Evolutionary conservation across 495 filamentous ascomycete genomes (phyloP).

Genomic region (Penicillium psychrofluorescens): DNA sequence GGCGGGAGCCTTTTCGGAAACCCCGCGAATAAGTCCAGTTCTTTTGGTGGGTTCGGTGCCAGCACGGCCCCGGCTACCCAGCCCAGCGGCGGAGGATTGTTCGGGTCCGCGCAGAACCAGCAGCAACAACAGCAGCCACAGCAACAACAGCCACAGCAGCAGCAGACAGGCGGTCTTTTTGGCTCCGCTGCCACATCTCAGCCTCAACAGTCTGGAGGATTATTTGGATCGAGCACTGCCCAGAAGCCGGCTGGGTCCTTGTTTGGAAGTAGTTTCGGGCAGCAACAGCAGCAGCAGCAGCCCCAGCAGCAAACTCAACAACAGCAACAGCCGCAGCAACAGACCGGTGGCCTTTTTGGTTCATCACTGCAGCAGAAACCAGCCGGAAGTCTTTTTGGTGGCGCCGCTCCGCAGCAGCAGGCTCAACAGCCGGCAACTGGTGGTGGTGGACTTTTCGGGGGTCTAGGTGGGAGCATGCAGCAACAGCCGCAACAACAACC

Average conservation of each 20-base stretch:
- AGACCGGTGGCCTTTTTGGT: slow-evolving; percentile 23
- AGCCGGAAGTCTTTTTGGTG: slow-evolving; percentile 23
- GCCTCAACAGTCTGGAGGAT: slow-evolving; percentile 21
- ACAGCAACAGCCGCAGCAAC: slow-evolving; percentile 8
- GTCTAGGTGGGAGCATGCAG: slow-evolving; percentile 15
- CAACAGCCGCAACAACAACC: slow-evolving; percentile 13
- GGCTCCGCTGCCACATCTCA: slow-evolving; percentile 14
- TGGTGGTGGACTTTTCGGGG: slow-evolving; percentile 15
- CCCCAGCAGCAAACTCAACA: slow-evolving; percentile 6
- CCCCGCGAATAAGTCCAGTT: slow-evolving; percentile 26
- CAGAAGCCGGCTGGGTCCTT: slow-evolving; percentile 24
- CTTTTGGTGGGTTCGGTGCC: slow-evolving; percentile 24
- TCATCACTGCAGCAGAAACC: slow-evolving; percentile 32
- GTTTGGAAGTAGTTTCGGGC: slow-evolving; percentile 16
- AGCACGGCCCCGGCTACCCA: slow-evolving; percentile 12
- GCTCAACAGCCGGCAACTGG: slow-evolving; percentile 29
- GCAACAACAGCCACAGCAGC: slow-evolving; percentile 22
- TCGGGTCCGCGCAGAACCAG: slow-evolving; percentile 21
- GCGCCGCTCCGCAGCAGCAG: slow-evolving; percentile 23
- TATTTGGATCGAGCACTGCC: slow-evolving; percentile 28
- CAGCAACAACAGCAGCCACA: slow-evolving; percentile 13
- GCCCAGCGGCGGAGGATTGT: slow-evolving; percentile 15
- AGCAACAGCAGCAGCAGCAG: slow-evolving; percentile 18
- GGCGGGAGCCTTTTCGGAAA: slow-evolving; percentile 23
- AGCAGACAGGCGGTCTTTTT: slow-evolving; percentile 12